Percentiles rank a stretch among this genome's conserved stretches.
These are phyloP conservation scores for Ilex paraguariensis DNA, from an alignment of 305 asterid genomes.

Conservation along the genomic window DNA sequence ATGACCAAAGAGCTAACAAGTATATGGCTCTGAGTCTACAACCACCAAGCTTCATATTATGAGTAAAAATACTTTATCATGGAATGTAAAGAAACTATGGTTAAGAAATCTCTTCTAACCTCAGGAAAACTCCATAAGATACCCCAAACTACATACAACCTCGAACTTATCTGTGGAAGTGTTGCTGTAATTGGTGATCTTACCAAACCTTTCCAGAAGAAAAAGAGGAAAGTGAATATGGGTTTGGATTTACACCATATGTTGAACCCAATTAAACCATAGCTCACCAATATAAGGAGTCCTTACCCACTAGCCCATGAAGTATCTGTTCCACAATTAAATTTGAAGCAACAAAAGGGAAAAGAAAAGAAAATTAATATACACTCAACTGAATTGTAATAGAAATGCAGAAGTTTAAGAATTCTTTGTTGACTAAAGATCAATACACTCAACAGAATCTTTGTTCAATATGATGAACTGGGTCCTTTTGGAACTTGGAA, in stretches of 20 bases:
- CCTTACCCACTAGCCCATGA: constrained; percentile 43
- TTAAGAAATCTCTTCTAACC: constrained; percentile 15
- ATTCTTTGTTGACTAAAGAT: too few relatives aligned
- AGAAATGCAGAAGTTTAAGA: too few relatives aligned
- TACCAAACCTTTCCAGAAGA: constrained; percentile 46
- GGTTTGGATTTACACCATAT: neutral
- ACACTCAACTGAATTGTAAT: neutral
- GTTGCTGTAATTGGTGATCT: constrained; percentile 91
- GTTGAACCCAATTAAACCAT: neutral
- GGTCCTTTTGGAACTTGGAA: too few relatives aligned
- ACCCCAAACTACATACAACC: constrained; percentile 84
- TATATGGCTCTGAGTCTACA: constrained; percentile 46
- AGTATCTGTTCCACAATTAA: constrained; percentile 27
- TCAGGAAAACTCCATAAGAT: constrained; percentile 83
- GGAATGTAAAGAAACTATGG: neutral
- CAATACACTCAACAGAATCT: too few relatives aligned
- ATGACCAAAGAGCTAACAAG: constrained; percentile 63
- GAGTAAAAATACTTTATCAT: neutral
- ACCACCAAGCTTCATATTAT: constrained; percentile 5
- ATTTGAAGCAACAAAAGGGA: neutral
- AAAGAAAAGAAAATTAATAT: constrained; percentile 10
- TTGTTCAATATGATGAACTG: too few relatives aligned
- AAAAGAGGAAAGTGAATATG: neutral
- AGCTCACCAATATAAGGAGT: neutral
- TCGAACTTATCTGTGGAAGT: constrained; percentile 79